Base-by-base conservation (phyloP, 768 basidiomycete genomes). In the Kwoniella bestiolae region DNA sequence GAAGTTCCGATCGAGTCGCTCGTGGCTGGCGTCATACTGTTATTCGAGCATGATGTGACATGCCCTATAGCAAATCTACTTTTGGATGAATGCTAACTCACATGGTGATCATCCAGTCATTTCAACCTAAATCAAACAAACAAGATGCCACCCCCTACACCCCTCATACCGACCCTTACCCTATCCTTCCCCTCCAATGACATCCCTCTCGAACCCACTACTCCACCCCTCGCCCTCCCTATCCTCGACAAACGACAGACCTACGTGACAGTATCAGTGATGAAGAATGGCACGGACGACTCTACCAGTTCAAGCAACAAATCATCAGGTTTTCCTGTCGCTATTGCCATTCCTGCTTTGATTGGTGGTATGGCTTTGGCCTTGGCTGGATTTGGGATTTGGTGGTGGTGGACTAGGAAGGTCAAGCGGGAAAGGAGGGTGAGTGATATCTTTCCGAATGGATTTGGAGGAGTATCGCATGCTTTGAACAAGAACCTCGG, bases 331-430 rank as follows among this genome's bases (percentile, higher is more conserved):
- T 66, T 76, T 59, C 75, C 75, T 1, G 72, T 76, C 0, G 66
- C 67, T 12, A 69, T 76, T 16, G 75, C 75, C 41, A 63, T 76
- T 5, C 75, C 75, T 5, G 75, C 75, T 5, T 51, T 76, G 44
- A 64, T 72, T 16, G 75, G 75, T 9, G 75, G 75, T 6, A 76
- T 76, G 75, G 72, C 70, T 6, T 35, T 73, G 31, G 75, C 75
- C 14, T 6, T 73, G 8, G 46, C 57, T 1, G 71, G 56, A 9
- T 71, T 71, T 38, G 55, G 68, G 4, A 29, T 69, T 8, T 76
- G 62, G 60, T 72, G 49, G 56, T 76, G 63, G 62, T 52, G 57
- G 44, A 45, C 44, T 35, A 65, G 63, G 28, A 41, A 67, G 32
- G 53, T 61, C 18, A 67, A 63, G 68, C 44, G 65, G 31, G 64